These are phyloP conservation scores for Przewalskia tangutica DNA, from an alignment of 257 asterid genomes.

Conservation along the genomic window DNA sequence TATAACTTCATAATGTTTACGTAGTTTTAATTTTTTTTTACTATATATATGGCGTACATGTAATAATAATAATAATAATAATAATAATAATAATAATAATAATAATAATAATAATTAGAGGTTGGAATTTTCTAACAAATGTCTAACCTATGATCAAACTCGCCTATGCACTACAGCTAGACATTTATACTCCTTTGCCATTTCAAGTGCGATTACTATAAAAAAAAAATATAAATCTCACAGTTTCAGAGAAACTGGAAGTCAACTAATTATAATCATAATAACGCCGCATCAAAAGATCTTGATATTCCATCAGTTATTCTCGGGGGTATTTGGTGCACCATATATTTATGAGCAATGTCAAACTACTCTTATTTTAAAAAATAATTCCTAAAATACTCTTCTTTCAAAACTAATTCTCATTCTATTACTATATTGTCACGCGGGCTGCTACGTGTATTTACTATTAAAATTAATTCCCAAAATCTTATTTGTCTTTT, in stretches of 20 bases:
- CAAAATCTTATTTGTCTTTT: too few relatives aligned
- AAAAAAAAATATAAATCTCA: not conserved
- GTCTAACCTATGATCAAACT: not conserved
- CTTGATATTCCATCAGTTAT: not conserved
- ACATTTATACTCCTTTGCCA: not conserved
- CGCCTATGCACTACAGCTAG: not conserved
- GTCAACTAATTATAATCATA: not conserved
- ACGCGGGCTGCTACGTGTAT: too few relatives aligned
- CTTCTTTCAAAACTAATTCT: too few relatives aligned
- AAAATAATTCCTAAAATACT: too few relatives aligned
- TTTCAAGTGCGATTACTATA: not conserved
- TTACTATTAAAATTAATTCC: too few relatives aligned
- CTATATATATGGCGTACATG: too few relatives aligned
- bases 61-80: too few relatives aligned
- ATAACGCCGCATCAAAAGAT: not conserved
- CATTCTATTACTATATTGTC: too few relatives aligned
- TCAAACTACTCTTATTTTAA: too few relatives aligned
- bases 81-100: too few relatives aligned
- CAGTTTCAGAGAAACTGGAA: not conserved
- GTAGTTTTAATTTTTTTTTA: too few relatives aligned
- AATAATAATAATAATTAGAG: not conserved
- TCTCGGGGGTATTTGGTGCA: not conserved
- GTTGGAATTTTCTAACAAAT: not conserved
- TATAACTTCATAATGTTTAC: too few relatives aligned
- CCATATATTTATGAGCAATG: not conserved